Evolutionary conservation across 176 grass and related monocot species (phyloP).

Genomic region (Secale cereale): DNA sequence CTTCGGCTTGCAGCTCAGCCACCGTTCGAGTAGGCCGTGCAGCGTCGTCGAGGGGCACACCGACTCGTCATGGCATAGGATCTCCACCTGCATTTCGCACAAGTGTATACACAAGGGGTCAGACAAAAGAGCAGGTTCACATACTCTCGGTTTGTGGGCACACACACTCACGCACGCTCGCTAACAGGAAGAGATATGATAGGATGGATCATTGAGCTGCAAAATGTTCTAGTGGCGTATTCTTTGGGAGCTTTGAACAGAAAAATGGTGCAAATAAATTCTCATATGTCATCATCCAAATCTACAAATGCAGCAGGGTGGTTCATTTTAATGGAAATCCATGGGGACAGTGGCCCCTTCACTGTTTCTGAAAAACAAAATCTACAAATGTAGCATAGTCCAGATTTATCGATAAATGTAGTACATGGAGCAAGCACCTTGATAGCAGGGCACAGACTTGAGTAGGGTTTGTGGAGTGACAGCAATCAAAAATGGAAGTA

Average conservation of each 20-base stretch:
- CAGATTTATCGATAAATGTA: neutral
- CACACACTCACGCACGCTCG: neutral
- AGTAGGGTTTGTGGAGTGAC: neutral
- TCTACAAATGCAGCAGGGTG: neutral
- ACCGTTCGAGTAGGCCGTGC: constrained; percentile 50
- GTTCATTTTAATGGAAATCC: neutral
- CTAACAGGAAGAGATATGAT: neutral
- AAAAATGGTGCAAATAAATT: neutral
- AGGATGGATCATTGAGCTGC: neutral
- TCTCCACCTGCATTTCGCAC: constrained; percentile 48
- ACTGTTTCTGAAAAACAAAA: neutral
- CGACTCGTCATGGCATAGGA: constrained; percentile 51
- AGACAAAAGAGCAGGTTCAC: neutral
- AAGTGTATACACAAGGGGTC: neutral
- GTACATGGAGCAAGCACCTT: constrained; percentile 3
- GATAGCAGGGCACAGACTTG: neutral
- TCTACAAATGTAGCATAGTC: neutral
- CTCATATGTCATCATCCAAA: constrained; percentile 6
- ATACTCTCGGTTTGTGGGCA: neutral
- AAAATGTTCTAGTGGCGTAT: neutral
- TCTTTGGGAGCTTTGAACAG: neutral
- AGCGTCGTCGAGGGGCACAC: constrained; percentile 59
- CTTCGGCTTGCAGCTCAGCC: constrained; percentile 36
- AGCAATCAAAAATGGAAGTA: neutral
- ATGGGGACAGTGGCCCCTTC: neutral